phyloP scores from a whole-genome alignment of 2,329 filamentous ascomycete species.

The Ascocoryne sarcoides region DNA sequence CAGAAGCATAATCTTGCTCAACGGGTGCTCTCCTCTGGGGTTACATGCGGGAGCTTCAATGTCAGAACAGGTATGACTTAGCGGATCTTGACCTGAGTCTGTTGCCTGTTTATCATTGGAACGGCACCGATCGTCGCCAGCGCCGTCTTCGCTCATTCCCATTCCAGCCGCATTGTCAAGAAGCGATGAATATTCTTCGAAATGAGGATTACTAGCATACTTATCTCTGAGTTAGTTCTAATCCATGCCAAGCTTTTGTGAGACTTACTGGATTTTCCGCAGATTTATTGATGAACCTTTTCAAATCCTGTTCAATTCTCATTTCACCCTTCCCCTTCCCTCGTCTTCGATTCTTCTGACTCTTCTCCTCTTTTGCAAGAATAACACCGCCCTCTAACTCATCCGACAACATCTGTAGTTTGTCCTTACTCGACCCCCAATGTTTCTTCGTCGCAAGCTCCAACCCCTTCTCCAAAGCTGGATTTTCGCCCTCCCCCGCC shows the following conservation, averaged over 20 bases:
- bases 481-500: slow-evolving; percentile 21
- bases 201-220: neutral
- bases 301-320: slow-evolving; percentile 7
- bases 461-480: slow-evolving; percentile 35
- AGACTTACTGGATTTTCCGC: slow-evolving; percentile 1
- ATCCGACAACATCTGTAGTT: slow-evolving; percentile 32
- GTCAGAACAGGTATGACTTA: slow-evolving; percentile 3
- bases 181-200: slow-evolving; percentile 8
- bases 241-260: no score
- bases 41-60: slow-evolving; percentile 44
- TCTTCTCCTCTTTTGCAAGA: slow-evolving; percentile 1
- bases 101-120: neutral
- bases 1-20: slow-evolving; percentile 42
- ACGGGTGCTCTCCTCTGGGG: slow-evolving; percentile 39
- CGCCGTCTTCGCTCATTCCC: slow-evolving; percentile 15
- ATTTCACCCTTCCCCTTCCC: no score
- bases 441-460: slow-evolving; percentile 36
- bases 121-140: neutral
- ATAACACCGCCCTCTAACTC: neutral
- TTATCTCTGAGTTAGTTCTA: slow-evolving; percentile 2
- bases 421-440: slow-evolving; percentile 37
- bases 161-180: slow-evolving; percentile 16
- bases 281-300: slow-evolving; percentile 7
- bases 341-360: no score
- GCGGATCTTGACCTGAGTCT: neutral